phyloP scores from a whole-genome alignment of 331 rosid species.

The Cydonia oblonga region DNA sequence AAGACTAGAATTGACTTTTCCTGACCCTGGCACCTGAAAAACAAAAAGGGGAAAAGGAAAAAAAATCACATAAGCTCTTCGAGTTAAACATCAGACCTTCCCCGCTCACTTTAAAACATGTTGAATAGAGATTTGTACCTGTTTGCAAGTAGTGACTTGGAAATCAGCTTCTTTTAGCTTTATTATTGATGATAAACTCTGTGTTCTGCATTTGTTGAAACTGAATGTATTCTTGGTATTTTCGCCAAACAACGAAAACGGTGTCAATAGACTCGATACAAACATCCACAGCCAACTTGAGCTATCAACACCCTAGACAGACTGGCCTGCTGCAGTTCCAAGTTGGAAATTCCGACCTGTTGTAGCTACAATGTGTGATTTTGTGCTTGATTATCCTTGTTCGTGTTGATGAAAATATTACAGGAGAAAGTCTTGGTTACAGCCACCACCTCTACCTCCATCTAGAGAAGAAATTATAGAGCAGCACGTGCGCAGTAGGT shows the following conservation, averaged over 20 bases:
- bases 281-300: background rate
- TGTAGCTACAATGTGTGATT: background rate
- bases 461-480: background rate
- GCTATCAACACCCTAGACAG: background rate
- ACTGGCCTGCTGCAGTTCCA: background rate
- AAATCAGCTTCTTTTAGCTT: background rate
- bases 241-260: background rate
- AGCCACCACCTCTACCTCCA: background rate
- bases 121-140: background rate
- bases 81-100: too few species aligned
- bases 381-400: background rate
- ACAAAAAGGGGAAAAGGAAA: background rate
- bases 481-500: background rate
- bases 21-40: background rate
- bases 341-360: background rate
- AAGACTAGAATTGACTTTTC: constrained; percentile 17
- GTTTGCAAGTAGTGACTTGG: background rate
- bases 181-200: background rate
- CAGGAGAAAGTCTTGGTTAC: background rate
- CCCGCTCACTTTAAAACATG: background rate
- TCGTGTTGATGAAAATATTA: background rate
- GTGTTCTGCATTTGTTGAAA: background rate
- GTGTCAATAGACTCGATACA: background rate
- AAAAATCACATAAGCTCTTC: background rate
- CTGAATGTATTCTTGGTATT: background rate